Evolutionary conservation across 495 filamentous ascomycete species (phyloP).

Genomic region (Hamigera avellanea): DNA sequence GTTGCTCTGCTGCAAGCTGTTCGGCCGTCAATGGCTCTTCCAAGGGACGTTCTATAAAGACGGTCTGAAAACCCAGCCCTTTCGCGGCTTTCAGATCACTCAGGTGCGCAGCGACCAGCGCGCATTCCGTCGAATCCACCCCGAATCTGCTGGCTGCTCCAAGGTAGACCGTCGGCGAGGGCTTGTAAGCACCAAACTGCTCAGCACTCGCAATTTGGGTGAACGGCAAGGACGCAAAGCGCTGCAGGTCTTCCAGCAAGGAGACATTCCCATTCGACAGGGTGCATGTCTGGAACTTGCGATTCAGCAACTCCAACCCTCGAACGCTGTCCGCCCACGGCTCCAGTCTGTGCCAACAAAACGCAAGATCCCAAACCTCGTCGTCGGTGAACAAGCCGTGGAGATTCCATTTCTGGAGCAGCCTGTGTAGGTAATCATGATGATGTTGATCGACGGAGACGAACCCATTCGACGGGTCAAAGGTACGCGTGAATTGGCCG

Average conservation of each 20-base stretch:
- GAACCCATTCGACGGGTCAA: constrained; percentile 34
- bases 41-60: constrained; percentile 59
- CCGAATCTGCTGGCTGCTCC: constrained; percentile 52
- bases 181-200: constrained; percentile 71
- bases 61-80: constrained; percentile 47
- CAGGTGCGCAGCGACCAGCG: constrained; percentile 71
- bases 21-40: constrained; percentile 53
- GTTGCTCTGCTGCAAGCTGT: constrained; percentile 36
- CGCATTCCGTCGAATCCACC: constrained; percentile 47
- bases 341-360: constrained; percentile 58
- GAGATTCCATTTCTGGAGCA: constrained; percentile 44
- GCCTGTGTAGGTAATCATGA: constrained; percentile 41
- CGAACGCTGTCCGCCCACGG: constrained; percentile 54
- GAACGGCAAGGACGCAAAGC: constrained; percentile 47
- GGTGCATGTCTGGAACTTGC: constrained; percentile 45
- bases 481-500: constrained; percentile 41
- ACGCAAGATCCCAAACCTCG: constrained; percentile 44
- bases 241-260: constrained; percentile 52
- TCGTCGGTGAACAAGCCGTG: constrained; percentile 44
- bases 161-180: constrained; percentile 51
- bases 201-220: constrained; percentile 50
- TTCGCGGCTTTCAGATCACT: constrained; percentile 56
- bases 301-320: constrained; percentile 45
- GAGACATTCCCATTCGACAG: constrained; percentile 64
- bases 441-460: constrained; percentile 59